These are phyloP conservation scores for Beauveria sp. DNA, from an alignment of 2,329 filamentous ascomycete genomes.

Conservation along the genomic window DNA sequence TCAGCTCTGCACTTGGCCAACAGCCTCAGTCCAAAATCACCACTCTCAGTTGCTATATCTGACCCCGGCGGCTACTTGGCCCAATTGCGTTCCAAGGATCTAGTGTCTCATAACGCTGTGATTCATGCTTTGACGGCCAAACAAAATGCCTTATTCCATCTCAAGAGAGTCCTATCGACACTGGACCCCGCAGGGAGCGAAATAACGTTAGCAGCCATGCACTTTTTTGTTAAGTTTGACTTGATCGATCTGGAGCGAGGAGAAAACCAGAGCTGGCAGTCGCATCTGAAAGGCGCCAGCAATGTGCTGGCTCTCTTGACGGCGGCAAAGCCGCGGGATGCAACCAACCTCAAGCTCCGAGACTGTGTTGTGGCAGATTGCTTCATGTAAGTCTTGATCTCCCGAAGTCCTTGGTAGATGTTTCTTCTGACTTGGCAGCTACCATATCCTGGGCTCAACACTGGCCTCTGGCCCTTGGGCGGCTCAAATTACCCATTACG, in stretches of 20 bases:
- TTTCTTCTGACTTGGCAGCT: constrained; percentile 23
- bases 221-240: constrained; percentile 45
- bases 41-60: constrained; percentile 23
- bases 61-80: constrained; percentile 30
- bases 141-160: constrained; percentile 37
- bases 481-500: constrained; percentile 31
- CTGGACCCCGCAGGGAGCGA: constrained; percentile 35
- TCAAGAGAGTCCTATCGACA: constrained; percentile 33
- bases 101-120: constrained; percentile 31
- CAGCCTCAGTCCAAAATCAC: constrained; percentile 28
- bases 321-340: constrained; percentile 20
- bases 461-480: constrained; percentile 29
- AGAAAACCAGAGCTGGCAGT: constrained; percentile 34
- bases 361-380: constrained; percentile 43
- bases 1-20: constrained; percentile 44
- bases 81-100: constrained; percentile 29
- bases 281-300: constrained; percentile 39
- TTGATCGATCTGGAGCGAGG: constrained; percentile 40
- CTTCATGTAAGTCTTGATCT: constrained; percentile 31
- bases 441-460: constrained; percentile 33
- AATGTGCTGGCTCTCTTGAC: constrained; percentile 32
- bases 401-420: neutral
- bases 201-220: constrained; percentile 39
- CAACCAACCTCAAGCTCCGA: constrained; percentile 28
- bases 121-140: constrained; percentile 41